Conservation (phyloP, 2,329 filamentous ascomycete species). For the Nemania serpens region DNA sequence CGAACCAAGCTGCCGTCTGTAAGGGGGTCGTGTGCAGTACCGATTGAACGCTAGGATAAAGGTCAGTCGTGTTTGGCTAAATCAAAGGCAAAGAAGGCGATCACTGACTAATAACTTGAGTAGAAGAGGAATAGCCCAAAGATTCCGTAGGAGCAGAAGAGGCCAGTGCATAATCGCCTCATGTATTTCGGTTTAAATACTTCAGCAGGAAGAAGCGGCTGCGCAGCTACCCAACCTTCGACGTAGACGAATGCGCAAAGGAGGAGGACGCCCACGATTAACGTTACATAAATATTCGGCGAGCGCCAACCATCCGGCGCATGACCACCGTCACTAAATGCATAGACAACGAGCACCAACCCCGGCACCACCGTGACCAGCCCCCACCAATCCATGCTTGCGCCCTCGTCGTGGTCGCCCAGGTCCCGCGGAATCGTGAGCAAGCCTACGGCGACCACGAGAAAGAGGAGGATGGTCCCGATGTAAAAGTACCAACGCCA, state of each 20-base stretch:
- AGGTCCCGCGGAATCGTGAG: constrained; percentile 40
- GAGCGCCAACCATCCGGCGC: constrained; percentile 73
- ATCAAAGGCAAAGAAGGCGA: background rate
- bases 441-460: constrained; percentile 34
- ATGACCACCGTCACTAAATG: constrained; percentile 74
- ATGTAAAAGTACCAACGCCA: constrained; percentile 75
- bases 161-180: constrained; percentile 61
- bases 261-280: constrained; percentile 65
- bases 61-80: constrained; percentile 4
- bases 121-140: constrained; percentile 73
- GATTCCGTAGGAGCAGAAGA: constrained; percentile 71
- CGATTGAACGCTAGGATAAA: constrained; percentile 56
- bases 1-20: constrained; percentile 70
- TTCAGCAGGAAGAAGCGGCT: constrained; percentile 71
- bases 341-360: constrained; percentile 72
- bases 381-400: constrained; percentile 74
- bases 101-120: constrained; percentile 53
- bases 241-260: constrained; percentile 68
- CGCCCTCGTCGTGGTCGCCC: constrained; percentile 38
- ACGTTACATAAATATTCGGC: constrained; percentile 70
- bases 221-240: constrained; percentile 70
- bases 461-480: constrained; percentile 49
- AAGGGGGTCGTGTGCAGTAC: constrained; percentile 64
- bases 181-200: constrained; percentile 74
- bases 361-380: constrained; percentile 64